These are phyloP conservation scores for Begonia peltatifolia DNA, from an alignment of 306 rosid species.

Conservation along the genomic window DNA sequence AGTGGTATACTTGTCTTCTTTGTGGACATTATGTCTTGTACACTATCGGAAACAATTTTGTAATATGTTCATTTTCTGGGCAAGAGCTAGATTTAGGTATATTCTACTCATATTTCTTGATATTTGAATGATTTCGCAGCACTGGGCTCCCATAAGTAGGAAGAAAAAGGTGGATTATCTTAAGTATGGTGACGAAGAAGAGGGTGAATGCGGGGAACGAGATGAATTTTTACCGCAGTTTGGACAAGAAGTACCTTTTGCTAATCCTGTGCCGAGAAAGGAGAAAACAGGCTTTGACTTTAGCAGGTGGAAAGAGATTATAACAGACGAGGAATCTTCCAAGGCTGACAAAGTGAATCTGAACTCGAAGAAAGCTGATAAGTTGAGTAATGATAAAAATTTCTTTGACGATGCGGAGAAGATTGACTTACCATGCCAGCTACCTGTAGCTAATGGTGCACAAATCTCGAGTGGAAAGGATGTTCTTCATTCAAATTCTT, in stretches of 20 bases:
- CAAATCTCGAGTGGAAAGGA: neutral
- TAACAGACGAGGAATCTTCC: constrained; percentile 21
- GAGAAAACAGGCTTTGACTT: constrained; percentile 47
- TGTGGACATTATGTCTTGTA: too few relatives aligned
- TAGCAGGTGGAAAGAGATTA: constrained; percentile 48
- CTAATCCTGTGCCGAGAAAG: constrained; percentile 56
- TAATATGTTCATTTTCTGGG: neutral
- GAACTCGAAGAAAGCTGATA: constrained; percentile 9
- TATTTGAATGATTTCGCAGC: constrained; percentile 34
- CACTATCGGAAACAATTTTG: too few relatives aligned
- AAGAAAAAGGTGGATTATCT: constrained; percentile 14
- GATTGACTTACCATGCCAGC: constrained; percentile 8
- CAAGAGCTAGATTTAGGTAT: constrained; percentile 4
- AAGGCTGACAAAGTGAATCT: constrained; percentile 13
- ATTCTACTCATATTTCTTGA: constrained; percentile 8
- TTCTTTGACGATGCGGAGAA: constrained; percentile 13
- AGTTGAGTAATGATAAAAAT: constrained; percentile 14
- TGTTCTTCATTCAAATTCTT: neutral
- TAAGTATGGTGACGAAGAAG: constrained; percentile 16
- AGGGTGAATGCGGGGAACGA: constrained; percentile 21
- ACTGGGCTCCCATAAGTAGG: constrained; percentile 50
- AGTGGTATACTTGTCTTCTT: too few relatives aligned
- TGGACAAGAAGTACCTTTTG: constrained; percentile 36
- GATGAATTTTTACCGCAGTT: constrained; percentile 25
- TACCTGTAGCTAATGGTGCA: constrained; percentile 10